These are phyloP conservation scores for Lachancea thermotolerans DNA, from an alignment of 805 yeast genomes.

Conservation along the genomic window DNA sequence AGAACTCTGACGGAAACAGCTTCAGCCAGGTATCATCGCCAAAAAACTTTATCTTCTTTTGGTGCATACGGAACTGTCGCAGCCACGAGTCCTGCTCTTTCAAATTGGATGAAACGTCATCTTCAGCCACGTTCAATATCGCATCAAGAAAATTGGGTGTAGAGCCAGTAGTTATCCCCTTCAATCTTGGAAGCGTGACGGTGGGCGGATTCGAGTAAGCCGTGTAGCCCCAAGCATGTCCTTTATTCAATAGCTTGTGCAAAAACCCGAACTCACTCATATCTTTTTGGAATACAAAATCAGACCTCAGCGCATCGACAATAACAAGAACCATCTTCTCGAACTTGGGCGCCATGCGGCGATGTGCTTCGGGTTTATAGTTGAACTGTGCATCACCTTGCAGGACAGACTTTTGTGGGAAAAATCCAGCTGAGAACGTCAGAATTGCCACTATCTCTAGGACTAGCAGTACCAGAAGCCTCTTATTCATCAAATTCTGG, in stretches of 20 bases:
- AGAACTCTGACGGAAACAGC: slow-evolving; percentile 62
- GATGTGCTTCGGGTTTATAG: slow-evolving; percentile 29
- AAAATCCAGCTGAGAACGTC: slow-evolving; percentile 74
- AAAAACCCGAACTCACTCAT: slow-evolving; percentile 59
- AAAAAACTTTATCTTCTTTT: slow-evolving; percentile 59
- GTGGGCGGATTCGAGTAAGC: slow-evolving; percentile 95
- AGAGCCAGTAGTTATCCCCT: slow-evolving; percentile 91
- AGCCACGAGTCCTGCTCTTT: slow-evolving; percentile 84
- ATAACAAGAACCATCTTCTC: slow-evolving; percentile 72
- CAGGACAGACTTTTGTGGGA: slow-evolving; percentile 79
- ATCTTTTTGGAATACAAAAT: slow-evolving; percentile 61
- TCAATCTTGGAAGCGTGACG: slow-evolving; percentile 87
- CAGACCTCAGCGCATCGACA: slow-evolving; percentile 89
- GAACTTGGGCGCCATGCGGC: slow-evolving; percentile 37
- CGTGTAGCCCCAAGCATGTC: slow-evolving; percentile 79
- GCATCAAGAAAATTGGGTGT: slow-evolving; percentile 94
- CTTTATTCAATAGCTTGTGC: slow-evolving; percentile 56
- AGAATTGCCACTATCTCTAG: slow-evolving; percentile 49
- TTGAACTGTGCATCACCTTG: slow-evolving; percentile 47
- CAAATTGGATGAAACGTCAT: slow-evolving; percentile 62
- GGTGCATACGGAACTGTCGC: slow-evolving; percentile 44
- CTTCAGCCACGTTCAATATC: slow-evolving; percentile 87
- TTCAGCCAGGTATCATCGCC: slow-evolving; percentile 99
- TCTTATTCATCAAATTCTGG: slow-evolving; percentile 6
- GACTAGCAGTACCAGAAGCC: slow-evolving; percentile 9